These are phyloP conservation scores for Pelagophyceae sp. DNA, from an alignment of 352 stramenopile genomes.

Conservation along the genomic window DNA sequence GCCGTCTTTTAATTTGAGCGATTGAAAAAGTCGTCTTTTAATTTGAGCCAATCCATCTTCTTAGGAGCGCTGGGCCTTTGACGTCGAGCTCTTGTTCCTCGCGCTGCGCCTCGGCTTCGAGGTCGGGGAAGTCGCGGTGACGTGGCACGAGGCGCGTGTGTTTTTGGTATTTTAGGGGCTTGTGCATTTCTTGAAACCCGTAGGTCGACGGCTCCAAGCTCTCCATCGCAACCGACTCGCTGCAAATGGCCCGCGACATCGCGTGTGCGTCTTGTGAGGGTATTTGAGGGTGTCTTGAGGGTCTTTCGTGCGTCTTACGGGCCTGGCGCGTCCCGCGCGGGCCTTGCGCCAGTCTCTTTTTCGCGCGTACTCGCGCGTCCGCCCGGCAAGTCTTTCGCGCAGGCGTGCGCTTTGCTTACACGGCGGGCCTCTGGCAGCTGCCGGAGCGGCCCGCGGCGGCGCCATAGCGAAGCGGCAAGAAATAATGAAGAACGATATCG, in stretches of 20 bases:
- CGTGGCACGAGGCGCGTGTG: slow-evolving; percentile 76
- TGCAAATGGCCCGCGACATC: slow-evolving; percentile 77
- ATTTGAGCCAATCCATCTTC: no score
- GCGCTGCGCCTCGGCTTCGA: slow-evolving; percentile 38
- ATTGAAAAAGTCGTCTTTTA: no score
- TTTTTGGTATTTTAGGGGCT: no score
- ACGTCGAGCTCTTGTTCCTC: slow-evolving; percentile 74
- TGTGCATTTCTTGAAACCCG: no score
- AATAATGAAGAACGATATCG: neutral
- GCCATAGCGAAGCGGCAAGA: neutral
- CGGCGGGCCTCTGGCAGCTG: slow-evolving; percentile 60
- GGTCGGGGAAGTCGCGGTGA: slow-evolving; percentile 65
- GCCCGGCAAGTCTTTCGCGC: no score
- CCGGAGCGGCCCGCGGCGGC: neutral
- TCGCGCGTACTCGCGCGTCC: no score
- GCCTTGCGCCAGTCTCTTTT: no score
- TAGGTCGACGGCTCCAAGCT: slow-evolving; percentile 71
- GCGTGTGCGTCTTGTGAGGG: no score
- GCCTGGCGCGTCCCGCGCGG: no score
- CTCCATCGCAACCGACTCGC: slow-evolving; percentile 60
- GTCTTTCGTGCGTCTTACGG: no score
- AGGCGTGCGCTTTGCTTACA: slow-evolving; percentile 71
- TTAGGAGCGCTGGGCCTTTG: slow-evolving; percentile 80
- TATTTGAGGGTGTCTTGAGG: no score
- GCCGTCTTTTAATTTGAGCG: no score